phyloP scores from a whole-genome alignment of 2,329 filamentous ascomycete genomes.

The Penicillium sp. region DNA sequence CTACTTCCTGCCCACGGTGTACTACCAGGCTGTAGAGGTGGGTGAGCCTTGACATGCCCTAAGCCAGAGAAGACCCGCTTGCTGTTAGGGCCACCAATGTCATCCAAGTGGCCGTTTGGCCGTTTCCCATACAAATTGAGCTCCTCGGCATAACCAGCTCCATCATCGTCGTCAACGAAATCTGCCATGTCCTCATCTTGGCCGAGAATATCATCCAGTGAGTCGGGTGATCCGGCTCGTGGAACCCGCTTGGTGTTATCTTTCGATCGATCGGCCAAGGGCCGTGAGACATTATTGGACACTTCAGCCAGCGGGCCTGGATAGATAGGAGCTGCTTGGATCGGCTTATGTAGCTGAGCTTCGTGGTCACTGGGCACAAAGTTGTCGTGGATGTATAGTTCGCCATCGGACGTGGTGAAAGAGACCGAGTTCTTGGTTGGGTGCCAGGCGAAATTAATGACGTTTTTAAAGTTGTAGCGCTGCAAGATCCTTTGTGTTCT shows the following conservation, averaged over 20 bases:
- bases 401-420: conserved; percentile 87
- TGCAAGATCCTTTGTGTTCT: conserved; percentile 77
- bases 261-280: conserved; percentile 52
- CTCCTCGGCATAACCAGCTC: conserved; percentile 72
- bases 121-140: conserved; percentile 61
- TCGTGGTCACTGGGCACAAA: conserved; percentile 51
- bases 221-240: conserved; percentile 63
- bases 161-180: conserved; percentile 93
- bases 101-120: conserved; percentile 46
- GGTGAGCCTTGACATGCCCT: conserved; percentile 65
- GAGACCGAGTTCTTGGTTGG: conserved; percentile 80
- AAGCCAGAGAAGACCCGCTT: conserved; percentile 49
- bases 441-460: conserved; percentile 86
- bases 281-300: conserved; percentile 58
- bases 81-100: conserved; percentile 39
- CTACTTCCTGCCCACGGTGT: conserved; percentile 94
- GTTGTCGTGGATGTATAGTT: conserved; percentile 75
- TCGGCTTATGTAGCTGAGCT: conserved; percentile 45
- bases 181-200: conserved; percentile 62
- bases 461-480: conserved; percentile 71
- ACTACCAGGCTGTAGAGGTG: conserved; percentile 84
- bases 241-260: conserved; percentile 48
- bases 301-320: conserved; percentile 70
- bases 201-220: conserved; percentile 74
- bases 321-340: conserved; percentile 78